Evolutionary conservation across 2,329 filamentous ascomycete species (phyloP).

Genomic region (Lachnellula cervina): DNA sequence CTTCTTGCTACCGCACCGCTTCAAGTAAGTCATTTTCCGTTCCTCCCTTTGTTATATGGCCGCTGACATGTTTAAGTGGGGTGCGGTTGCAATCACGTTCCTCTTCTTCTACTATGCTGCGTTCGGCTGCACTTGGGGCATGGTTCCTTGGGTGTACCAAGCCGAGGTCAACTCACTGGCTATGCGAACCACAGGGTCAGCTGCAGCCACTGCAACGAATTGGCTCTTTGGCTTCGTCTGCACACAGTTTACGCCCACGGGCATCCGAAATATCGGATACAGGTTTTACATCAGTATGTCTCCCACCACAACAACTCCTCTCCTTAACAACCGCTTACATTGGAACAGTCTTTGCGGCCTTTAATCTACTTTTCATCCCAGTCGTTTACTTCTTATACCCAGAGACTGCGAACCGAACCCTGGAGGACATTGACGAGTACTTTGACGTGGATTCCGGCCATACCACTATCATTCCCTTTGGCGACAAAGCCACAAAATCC

Average conservation of each 20-base stretch:
- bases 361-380: slow-evolving; percentile 32
- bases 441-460: slow-evolving; percentile 16
- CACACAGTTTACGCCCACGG: slow-evolving; percentile 33
- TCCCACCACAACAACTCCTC: not conserved
- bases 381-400: slow-evolving; percentile 26
- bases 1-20: slow-evolving; percentile 3
- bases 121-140: slow-evolving; percentile 40
- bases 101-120: slow-evolving; percentile 48
- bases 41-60: slow-evolving; percentile 39
- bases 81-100: slow-evolving; percentile 22
- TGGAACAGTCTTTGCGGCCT: slow-evolving; percentile 49
- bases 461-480: slow-evolving; percentile 11
- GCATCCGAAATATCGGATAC: slow-evolving; percentile 30
- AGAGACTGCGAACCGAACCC: slow-evolving; percentile 22
- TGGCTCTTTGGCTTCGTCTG: slow-evolving; percentile 25
- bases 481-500: slow-evolving; percentile 14
- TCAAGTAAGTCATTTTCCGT: slow-evolving; percentile 46
- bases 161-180: slow-evolving; percentile 48
- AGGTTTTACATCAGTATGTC: slow-evolving; percentile 39
- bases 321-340: not conserved
- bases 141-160: slow-evolving; percentile 49
- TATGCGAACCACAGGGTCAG: slow-evolving; percentile 51
- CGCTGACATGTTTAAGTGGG: slow-evolving; percentile 10
- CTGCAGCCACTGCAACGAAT: slow-evolving; percentile 37
- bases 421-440: slow-evolving; percentile 25